Base-by-base conservation (phyloP, 306 rosid genomes). In the Arachis hypogaea region DNA sequence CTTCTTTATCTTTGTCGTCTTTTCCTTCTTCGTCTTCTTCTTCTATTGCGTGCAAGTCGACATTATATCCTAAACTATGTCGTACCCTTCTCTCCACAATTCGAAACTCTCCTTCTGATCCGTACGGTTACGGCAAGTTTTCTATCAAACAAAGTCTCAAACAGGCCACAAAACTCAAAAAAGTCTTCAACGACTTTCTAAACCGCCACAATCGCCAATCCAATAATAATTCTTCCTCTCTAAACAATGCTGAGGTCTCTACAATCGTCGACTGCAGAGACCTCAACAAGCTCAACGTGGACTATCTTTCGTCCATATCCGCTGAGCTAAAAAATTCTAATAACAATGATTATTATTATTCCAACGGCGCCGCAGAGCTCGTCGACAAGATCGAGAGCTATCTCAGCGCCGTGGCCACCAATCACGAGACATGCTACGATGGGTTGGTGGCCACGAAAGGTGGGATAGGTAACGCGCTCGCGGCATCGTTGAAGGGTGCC, bases 31-130 rank as follows among this genome's bases (percentile, higher is more conserved):
- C 78, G 2, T 4, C 70, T 36, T 47, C 80, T 5, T 16, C 85
- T 11, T 22, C 73, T 1, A 0, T 52, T 0, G 82, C 83, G 0
- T 92, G 97, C 72, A 83, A 83, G 59, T 69, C 73, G 69, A 86
- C 96, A 56, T 62, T 85, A n/a, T 89, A 86, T 74, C 97, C 96
- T 5, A 89, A 87, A 70, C 91, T 92, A 30, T 92, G 96, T 73
- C 96, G 90, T 11, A 82, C 94, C 9, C 83, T 92, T 8, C 83
- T 89, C 67, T 88, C 90, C 4, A 40, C 90, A 16, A 73, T 85
- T 2, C 62, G 78, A 1, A 72, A 66, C 80, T 83, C 96, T 0
- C 86, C 93, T 0, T 83, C 89, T 1, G 93, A 84, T 71, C 92
- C 92, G 33, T 89, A 85, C 51, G 59, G 69, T 44, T 85, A 72